Conservation (phyloP, 2,329 filamentous ascomycete species). For the Juglanconis oblonga region DNA sequence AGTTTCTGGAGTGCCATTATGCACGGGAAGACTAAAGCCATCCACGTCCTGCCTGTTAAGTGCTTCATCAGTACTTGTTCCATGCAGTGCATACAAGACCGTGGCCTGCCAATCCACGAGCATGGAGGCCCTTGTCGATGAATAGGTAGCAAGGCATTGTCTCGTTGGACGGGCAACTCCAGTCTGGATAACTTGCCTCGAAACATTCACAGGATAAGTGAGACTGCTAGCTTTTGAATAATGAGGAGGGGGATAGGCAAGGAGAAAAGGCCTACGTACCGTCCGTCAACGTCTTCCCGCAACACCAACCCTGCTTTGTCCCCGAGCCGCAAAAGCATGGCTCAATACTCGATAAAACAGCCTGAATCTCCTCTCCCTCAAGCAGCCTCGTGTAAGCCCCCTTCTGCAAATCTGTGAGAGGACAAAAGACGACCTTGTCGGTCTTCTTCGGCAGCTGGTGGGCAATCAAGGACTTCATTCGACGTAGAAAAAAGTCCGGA, state of each 20-base stretch:
- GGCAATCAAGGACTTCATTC: constrained; percentile 90
- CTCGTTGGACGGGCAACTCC: neutral
- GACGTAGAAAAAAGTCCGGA: constrained; percentile 83
- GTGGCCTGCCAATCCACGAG: neutral
- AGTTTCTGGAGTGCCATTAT: constrained; percentile 83
- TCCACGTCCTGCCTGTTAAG: constrained; percentile 52
- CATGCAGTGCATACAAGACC: neutral
- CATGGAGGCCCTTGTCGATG: neutral
- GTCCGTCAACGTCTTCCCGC: constrained; percentile 56
- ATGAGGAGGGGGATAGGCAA: neutral
- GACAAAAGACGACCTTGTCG: constrained; percentile 92
- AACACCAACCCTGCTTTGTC: constrained; percentile 80
- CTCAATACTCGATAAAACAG: constrained; percentile 66
- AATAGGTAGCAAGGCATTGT: neutral
- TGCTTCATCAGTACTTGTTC: neutral
- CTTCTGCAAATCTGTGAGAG: constrained; percentile 76
- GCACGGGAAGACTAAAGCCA: constrained; percentile 77
- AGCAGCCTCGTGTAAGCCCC: constrained; percentile 82
- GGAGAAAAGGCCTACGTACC: constrained; percentile 25
- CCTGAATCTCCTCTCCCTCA: constrained; percentile 65
- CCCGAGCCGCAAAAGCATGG: constrained; percentile 67
- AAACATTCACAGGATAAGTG: neutral
- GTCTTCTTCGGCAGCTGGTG: constrained; percentile 92
- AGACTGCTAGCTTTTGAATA: no score
- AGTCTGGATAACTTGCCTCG: neutral